Evolutionary conservation across 345 rosid genomes (phyloP), one percentile per base, ranked within the genome.

Genomic region (Kandelia obovata): DNA sequence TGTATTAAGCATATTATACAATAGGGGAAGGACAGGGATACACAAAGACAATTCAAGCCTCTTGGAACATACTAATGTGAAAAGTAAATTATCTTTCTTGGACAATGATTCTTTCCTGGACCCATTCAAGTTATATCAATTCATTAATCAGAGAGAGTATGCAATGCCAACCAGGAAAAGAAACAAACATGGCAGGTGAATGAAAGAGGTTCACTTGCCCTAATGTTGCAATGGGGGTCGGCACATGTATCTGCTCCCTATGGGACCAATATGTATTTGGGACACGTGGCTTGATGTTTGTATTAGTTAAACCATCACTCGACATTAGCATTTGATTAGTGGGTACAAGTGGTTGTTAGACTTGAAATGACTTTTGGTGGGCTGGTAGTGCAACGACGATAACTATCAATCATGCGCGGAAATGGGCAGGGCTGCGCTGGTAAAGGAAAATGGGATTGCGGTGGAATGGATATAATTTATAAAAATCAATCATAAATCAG

Each of bases 351-450:
- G 60, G 67, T 76, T 79, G 77, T 65, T 82, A 20, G 76, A 64
- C 49, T 78, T 75, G 62, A 46, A 62, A 7, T 25, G 21, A 52
- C 30, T 35, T 47, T 51, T 46, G 2, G 47, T 63, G 59, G 56
- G 62, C 56, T 16, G 79, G 75, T n/a, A 6, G 76, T 28, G 77
- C 71, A 70, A 55, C 80, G 62, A 72, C 79, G 35, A 63, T 21
- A 53, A 21, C 28, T 27, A 10, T 75, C 28, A 17, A 23, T 23
- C 58, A 55, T 55, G 58, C 58, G 28, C 2, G 1, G 7, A 55
- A 9, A 23, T 21, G 58, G 58, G 1, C 15, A 23, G 16, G 25
- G 58, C 58, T 70, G 49, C 49, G 5, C 49, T 11, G 15, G 49
- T 43, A 4, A 13, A 43, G 5, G 15, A 39, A 39, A 39, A 9